Conservation (phyloP, 805 yeast genomes). For the Wickerhamomyces pijperi region DNA sequence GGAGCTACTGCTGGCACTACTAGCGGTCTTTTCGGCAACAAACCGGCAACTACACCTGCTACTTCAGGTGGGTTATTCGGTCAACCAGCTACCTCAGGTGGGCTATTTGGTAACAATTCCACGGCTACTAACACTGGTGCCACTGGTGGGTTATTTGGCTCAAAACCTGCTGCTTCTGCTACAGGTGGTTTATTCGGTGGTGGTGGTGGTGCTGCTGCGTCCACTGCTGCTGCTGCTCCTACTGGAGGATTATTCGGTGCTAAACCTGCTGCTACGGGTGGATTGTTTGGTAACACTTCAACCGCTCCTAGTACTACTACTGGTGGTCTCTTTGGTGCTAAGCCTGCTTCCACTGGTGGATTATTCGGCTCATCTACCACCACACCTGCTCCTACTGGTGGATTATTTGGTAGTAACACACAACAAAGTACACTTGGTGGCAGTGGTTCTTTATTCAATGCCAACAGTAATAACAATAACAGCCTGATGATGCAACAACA, state of each 20-base stretch:
- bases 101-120: slow-evolving; percentile 16
- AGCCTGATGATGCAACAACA: no score
- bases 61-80: slow-evolving; percentile 19
- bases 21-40: slow-evolving; percentile 3
- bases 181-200: slow-evolving; percentile 15
- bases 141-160: slow-evolving; percentile 7
- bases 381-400: slow-evolving; percentile 2
- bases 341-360: slow-evolving; percentile 15
- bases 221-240: background rate
- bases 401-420: slow-evolving; percentile 16
- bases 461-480: slow-evolving; percentile 6
- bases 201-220: slow-evolving; percentile 1
- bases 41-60: slow-evolving; percentile 3
- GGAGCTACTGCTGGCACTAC: background rate
- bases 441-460: slow-evolving; percentile 16
- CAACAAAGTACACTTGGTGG: slow-evolving; percentile 13
- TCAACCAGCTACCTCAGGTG: background rate
- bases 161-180: slow-evolving; percentile 5
- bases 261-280: slow-evolving; percentile 9
- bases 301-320: background rate
- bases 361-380: slow-evolving; percentile 19
- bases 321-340: slow-evolving; percentile 17
- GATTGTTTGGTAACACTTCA: slow-evolving; percentile 9
- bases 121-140: slow-evolving; percentile 19
- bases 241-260: slow-evolving; percentile 30